These are phyloP conservation scores for Talaromyces borbonicus DNA, from an alignment of 495 filamentous ascomycete species.

Conservation along the genomic window DNA sequence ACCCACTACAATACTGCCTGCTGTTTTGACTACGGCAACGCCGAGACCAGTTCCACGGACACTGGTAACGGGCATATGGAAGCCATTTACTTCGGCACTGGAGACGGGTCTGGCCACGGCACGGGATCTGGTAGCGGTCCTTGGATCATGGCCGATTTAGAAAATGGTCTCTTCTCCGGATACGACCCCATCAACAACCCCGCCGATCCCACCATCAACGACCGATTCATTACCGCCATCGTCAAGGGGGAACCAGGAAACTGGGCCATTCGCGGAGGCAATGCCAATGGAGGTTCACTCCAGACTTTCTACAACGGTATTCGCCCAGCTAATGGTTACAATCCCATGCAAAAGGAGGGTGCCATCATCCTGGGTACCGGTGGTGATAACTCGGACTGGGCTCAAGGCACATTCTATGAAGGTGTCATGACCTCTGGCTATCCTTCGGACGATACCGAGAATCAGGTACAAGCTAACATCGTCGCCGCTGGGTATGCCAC, in stretches of 20 bases:
- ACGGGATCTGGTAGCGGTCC: slow-evolving; percentile 42
- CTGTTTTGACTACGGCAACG: slow-evolving; percentile 56
- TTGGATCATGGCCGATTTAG: slow-evolving; percentile 54
- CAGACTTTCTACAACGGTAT: slow-evolving; percentile 46
- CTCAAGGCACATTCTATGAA: slow-evolving; percentile 53
- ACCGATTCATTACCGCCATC: slow-evolving; percentile 40
- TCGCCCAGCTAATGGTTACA: slow-evolving; percentile 42
- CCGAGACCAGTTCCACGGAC: slow-evolving; percentile 41
- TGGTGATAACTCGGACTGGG: slow-evolving; percentile 44
- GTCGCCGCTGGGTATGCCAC: slow-evolving; percentile 44
- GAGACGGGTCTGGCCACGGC: slow-evolving; percentile 32
- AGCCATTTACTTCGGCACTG: slow-evolving; percentile 47
- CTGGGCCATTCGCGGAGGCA: slow-evolving; percentile 46
- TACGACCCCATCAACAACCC: slow-evolving; percentile 27
- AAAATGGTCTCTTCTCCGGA: slow-evolving; percentile 50
- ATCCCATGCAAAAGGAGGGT: slow-evolving; percentile 50
- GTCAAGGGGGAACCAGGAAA: slow-evolving; percentile 41
- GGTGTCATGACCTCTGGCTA: slow-evolving; percentile 51
- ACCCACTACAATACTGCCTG: slow-evolving; percentile 48
- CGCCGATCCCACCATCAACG: slow-evolving; percentile 35
- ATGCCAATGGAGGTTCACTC: slow-evolving; percentile 41
- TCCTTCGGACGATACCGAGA: slow-evolving; percentile 44
- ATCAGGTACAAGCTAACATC: slow-evolving; percentile 47
- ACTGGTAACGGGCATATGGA: slow-evolving; percentile 53
- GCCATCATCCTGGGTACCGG: slow-evolving; percentile 51